Base-by-base conservation (phyloP, 176 grass and related monocot genomes). In the maize (Zea mays) region DNA sequence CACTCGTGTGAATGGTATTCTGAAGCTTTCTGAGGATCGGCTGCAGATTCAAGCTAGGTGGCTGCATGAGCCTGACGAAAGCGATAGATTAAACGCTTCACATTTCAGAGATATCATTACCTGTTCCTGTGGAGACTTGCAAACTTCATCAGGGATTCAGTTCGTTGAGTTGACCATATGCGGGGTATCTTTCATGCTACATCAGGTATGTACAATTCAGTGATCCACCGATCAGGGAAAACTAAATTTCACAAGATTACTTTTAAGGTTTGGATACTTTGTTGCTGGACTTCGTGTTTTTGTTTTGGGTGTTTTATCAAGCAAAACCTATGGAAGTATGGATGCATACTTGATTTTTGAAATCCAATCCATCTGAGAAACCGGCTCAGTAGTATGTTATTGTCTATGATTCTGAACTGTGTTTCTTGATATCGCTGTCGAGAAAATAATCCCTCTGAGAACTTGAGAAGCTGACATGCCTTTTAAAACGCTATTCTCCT, bases 101-200 rank as follows among this genome's bases (percentile, higher is more conserved):
- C 96, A 95, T 81, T 99, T 89, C 59, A 88, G 96, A 86, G 93
- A 85, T 76, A 99, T 99, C 50, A 77, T 95, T 65, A 81, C 68
- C 27, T 95, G 74, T 69, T 93, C 87, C 12, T 93, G 96, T 70
- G 86, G 96, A 59, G 81, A 83, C 61, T 42, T 93, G 80, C 89
- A 90, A 78, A 93, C 44, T 79, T 92, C 78, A 50, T 95, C 83
- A 19, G 85, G 90, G 63, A 81, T 60, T 44, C 86, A 87, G 36
- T 93, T 90, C 87, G 89, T 99, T 54, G 96, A 95, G 80, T 58
- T 99, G 65, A 90, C 66, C 35, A 87, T 95, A 76, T 93, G 92
- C 7, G 96, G 96, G 42, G 86, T 85, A 90, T 99, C 96, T 56
- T 95, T 99, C 77, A 99, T 99, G 96, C 81, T 95, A 71, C 96